phyloP scores from a whole-genome alignment of 805 yeast species.

The Starmera dryadoides region DNA sequence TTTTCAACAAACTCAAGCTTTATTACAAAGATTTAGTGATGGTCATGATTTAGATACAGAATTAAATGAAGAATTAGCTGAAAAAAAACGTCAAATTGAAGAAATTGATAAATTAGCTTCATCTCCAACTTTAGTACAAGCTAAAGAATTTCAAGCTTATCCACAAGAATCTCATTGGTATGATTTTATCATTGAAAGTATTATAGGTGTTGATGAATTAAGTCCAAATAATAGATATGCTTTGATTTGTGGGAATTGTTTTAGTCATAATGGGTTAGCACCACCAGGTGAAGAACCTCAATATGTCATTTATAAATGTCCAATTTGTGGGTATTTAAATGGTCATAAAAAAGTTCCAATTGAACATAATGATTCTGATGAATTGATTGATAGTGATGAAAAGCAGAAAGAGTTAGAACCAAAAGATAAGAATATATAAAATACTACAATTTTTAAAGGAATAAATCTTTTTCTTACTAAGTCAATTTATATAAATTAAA shows the following conservation, averaged over 20 bases:
- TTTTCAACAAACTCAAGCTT: constrained; percentile 67
- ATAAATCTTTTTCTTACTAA: too few relatives aligned
- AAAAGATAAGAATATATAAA: not conserved
- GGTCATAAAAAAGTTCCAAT: constrained; percentile 12
- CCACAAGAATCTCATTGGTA: constrained; percentile 24
- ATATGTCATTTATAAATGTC: constrained; percentile 52
- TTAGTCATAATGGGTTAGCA: constrained; percentile 72
- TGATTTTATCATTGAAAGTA: constrained; percentile 32
- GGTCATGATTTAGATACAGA: constrained; percentile 42
- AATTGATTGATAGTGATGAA: not conserved
- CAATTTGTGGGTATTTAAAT: constrained; percentile 46
- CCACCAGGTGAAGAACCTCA: constrained; percentile 56
- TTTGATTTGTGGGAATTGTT: constrained; percentile 61
- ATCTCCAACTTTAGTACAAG: constrained; percentile 10
- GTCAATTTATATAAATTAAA: too few relatives aligned
- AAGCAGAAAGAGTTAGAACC: not conserved
- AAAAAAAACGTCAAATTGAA: constrained; percentile 31
- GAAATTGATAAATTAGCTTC: constrained; percentile 27
- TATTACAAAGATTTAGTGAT: constrained; percentile 53
- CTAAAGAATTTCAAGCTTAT: constrained; percentile 1
- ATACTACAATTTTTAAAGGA: too few relatives aligned
- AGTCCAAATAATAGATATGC: constrained; percentile 59
- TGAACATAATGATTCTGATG: not conserved
- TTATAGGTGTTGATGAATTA: constrained; percentile 60
- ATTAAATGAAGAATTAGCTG: constrained; percentile 35